Evolutionary conservation across 2,329 filamentous ascomycete species (phyloP).

Genomic region (Cordyceps javanica): DNA sequence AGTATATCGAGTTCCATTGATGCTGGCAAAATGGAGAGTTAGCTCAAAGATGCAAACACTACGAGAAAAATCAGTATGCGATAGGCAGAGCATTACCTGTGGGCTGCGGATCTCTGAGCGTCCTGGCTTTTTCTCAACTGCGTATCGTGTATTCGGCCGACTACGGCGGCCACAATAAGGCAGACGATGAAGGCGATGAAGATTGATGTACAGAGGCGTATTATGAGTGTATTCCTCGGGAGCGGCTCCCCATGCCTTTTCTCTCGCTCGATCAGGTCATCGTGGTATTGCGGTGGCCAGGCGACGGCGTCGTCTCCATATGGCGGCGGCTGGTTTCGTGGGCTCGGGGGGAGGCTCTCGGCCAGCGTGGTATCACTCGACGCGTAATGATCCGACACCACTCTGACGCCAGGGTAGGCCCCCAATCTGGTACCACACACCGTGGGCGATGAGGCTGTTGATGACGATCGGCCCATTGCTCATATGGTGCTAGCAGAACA

Average conservation of each 20-base stretch:
- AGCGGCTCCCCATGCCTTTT: neutral
- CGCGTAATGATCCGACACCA: neutral
- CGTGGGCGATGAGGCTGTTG: neutral
- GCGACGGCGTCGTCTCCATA: neutral
- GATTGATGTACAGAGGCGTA: slow-evolving; percentile 6
- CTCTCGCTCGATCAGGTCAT: neutral
- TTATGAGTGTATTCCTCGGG: slow-evolving; percentile 4
- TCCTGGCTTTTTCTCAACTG: neutral
- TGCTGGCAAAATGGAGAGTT: neutral
- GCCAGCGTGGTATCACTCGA: slow-evolving; percentile 6
- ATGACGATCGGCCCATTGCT: neutral
- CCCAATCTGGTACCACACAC: neutral
- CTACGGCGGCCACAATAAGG: slow-evolving; percentile 11
- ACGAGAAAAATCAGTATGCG: neutral
- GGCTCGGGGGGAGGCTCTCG: neutral
- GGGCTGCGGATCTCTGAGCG: neutral
- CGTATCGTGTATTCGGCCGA: slow-evolving; percentile 9
- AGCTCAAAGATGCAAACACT: neutral
- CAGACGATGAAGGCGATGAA: slow-evolving; percentile 5
- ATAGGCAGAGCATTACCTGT: neutral
- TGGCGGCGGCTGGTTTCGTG: slow-evolving; percentile 6
- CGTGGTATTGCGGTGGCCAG: slow-evolving; percentile 1
- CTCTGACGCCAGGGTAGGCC: neutral
- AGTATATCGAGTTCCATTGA: neutral
- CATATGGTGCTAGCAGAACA: neutral